Evolutionary conservation across 176 grass and related monocot species (phyloP), one percentile per base, ranked within the genome.

Genomic region (Leersia perrieri): DNA sequence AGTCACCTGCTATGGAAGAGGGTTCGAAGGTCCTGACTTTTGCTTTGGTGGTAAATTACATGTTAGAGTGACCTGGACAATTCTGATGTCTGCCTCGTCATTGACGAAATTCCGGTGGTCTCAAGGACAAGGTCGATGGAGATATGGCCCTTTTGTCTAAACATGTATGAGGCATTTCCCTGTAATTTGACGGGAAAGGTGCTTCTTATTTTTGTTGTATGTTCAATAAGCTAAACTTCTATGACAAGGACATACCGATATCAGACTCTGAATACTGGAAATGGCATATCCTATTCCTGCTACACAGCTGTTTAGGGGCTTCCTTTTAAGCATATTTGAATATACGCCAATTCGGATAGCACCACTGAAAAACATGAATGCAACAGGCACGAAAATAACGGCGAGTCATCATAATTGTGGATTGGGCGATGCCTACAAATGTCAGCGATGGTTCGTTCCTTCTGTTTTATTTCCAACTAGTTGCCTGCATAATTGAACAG

Each of bases 91-190:
- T 28, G 35, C 40, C 10, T 66, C 18, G 39, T 67, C 12, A 33
- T 65, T 14, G 30, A 33, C 39, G 36, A 12, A 23, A 70, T 80
- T 57, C 40, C 32, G 26, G 13, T 31, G 68, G 63, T 80, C 68
- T 25, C 40, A 28, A 78, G 34, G 9, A 30, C 22, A 73, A n/a
- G 9, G 12, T 73, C 30, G 23, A 68, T 66, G 72, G 38, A 70
- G 26, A 68, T 0, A 14, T 67, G 65, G 47, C 58, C 49, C 49
- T 35, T 87, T 72, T 78, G 22, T 88, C 33, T 78, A 34, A 29
- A 74, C 40, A 70, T 85, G 40, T 22, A 68, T 62, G 76, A 25
- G 35, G 5, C 70, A 84, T 40, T 27, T 62, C 16, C 16, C 82
- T 70, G 55, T 49, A 64, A 70, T 65, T 75, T 75, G n/a, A 76